Evolutionary conservation across 306 rosid genomes (phyloP).

Genomic region (Sechiopsis laciniata): DNA sequence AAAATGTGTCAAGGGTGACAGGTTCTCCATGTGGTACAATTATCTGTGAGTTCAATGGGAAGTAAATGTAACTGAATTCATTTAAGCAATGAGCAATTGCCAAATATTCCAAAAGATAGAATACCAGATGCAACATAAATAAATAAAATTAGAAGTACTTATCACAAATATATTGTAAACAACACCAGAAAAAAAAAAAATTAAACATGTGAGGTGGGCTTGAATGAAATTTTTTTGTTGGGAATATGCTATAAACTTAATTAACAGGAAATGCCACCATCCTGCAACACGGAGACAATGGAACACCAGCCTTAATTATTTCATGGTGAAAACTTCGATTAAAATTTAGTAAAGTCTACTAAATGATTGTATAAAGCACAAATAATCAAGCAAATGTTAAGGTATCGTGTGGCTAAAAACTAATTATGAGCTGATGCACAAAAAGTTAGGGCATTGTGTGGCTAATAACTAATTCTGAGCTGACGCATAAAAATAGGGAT

Average conservation of each 20-base stretch:
- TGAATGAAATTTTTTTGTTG: not conserved
- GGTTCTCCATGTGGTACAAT: slow-evolving; percentile 94
- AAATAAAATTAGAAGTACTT: not conserved
- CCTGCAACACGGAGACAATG: not conserved
- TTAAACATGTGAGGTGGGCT: not conserved
- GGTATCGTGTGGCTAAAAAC: not conserved
- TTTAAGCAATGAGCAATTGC: not conserved
- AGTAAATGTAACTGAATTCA: not conserved
- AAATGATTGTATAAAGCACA: not conserved
- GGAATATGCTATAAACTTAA: slow-evolving; percentile 1
- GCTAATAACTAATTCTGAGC: not conserved
- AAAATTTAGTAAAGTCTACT: not conserved
- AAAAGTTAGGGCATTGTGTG: not conserved
- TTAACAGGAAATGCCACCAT: not conserved
- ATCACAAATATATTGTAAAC: not conserved
- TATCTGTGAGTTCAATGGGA: slow-evolving; percentile 33
- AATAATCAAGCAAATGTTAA: not conserved
- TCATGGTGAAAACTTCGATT: not conserved
- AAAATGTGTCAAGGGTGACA: slow-evolving; percentile 80
- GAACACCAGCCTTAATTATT: not conserved
- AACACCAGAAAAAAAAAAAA: not conserved
- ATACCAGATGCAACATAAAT: slow-evolving; percentile 1
- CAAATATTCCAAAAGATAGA: slow-evolving; percentile 20
- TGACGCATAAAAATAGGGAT: not conserved
- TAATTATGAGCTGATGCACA: not conserved